A percentile compares a stretch with the other conserved stretches of the same genome.
Conservation (phyloP, 2,329 filamentous ascomycete genomes). For the Aspergillus piperis region DNA sequence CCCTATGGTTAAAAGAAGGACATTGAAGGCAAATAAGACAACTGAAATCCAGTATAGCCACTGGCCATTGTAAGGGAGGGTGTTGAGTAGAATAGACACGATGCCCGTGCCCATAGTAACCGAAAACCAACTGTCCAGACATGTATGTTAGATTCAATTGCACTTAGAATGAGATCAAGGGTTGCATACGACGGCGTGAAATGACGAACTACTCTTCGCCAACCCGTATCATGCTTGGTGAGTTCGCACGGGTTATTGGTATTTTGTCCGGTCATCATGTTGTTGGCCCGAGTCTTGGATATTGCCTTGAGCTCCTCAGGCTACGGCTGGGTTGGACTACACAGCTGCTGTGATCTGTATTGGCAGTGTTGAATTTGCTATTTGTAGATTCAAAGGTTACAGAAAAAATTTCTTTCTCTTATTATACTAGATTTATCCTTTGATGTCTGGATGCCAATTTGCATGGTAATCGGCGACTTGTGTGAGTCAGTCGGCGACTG, state of each 20-base stretch:
- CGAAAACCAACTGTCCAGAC: slow-evolving; percentile 40
- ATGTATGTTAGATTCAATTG: slow-evolving; percentile 4
- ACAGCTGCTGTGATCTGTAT: too few relatives aligned
- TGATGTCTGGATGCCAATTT: too few relatives aligned
- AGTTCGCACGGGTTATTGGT: not conserved
- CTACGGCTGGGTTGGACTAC: too few relatives aligned
- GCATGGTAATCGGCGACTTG: too few relatives aligned
- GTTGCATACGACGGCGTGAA: slow-evolving; percentile 46
- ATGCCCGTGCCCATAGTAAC: slow-evolving; percentile 47
- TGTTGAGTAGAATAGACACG: slow-evolving; percentile 42
- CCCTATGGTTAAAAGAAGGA: slow-evolving; percentile 35
- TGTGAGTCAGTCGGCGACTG: too few relatives aligned
- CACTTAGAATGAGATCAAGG: not conserved
- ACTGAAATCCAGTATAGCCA: slow-evolving; percentile 45
- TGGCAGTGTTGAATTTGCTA: too few relatives aligned
- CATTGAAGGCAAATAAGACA: slow-evolving; percentile 39
- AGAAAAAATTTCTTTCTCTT: too few relatives aligned
- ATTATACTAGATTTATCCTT: too few relatives aligned
- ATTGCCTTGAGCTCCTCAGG: not conserved
- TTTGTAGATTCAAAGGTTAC: too few relatives aligned
- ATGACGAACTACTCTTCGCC: slow-evolving; percentile 41
- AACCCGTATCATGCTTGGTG: slow-evolving; percentile 41
- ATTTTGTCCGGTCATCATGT: not conserved
- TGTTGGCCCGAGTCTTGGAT: not conserved
- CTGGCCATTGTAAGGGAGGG: slow-evolving; percentile 40